Evolutionary conservation across 2,329 filamentous ascomycete species (phyloP), one percentile per base, ranked within the genome.

Genomic region (Diaporthe nobilis): DNA sequence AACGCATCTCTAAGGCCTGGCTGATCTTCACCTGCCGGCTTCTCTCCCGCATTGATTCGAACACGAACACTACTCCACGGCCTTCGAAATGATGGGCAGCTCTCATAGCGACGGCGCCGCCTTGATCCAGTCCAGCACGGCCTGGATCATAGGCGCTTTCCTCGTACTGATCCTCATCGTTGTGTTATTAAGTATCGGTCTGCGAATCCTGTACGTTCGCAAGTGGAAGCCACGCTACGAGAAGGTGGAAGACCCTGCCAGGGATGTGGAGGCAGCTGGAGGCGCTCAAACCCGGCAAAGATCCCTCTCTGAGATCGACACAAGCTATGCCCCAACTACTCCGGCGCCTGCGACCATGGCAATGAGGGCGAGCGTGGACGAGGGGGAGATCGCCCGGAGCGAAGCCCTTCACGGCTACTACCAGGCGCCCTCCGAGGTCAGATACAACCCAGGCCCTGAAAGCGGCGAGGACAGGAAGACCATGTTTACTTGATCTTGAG

Each of bases 51-150:
- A 25, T 49, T 12, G 5, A 25, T 39, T 17, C n/a, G 20, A 31
- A 37, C 12, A 13, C 22, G 20, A 37, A 20, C 47, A 37, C 63
- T 25, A n/a, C 44, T 37, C 44, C 42, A 17, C 17, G 25, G 31
- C 28, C 47, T 39, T 31, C 3, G 7, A 6, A 12, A 53, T 12
- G 28, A 68, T 68, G 63, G 63, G 63, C 44, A 37, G 15, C 22
- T 37, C 63, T 37, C 63, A 68, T 42, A 61, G 58, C 37, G 63
- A 68, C 31, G 47, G 44, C 22, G 63, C 63, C 20, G 63, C 63
- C 22, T 68, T 68, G 47, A 53, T 68, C 63, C 63, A 68, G 63
- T 68, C 63, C 63, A 68, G 63, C 31, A 68, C 63, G 63, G 63
- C 63, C 31, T 68, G 63, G 63, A 68, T 68, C 31, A 68, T 68